A percentile compares a stretch with the other conserved stretches of the same genome.
phyloP scores from a whole-genome alignment of 1,284 basidiomycete species.

The Schizopora paradoxa region DNA sequence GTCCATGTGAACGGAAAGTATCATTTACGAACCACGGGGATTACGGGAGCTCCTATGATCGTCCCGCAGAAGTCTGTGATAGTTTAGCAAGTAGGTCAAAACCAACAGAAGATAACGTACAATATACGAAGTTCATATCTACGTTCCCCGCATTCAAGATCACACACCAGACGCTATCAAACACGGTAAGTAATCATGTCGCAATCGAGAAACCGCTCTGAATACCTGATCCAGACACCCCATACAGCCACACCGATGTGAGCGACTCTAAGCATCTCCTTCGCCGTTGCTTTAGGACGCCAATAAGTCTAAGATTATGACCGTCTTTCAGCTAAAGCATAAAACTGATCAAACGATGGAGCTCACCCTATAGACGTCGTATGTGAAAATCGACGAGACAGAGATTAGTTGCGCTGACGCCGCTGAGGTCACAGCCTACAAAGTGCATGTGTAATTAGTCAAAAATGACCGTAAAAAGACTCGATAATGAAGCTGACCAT shows the following conservation, averaged over 20 bases:
- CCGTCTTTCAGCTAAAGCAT: not conserved
- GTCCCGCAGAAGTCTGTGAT: slow-evolving; percentile 13
- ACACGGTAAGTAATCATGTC: too few species aligned
- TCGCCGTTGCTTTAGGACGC: slow-evolving; percentile 54
- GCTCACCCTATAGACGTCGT: slow-evolving; percentile 15
- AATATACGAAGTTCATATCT: slow-evolving; percentile 17
- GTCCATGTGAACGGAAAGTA: too few species aligned
- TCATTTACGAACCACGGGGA: too few species aligned
- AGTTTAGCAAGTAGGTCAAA: not conserved
- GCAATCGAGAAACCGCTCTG: too few species aligned
- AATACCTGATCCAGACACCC: slow-evolving; percentile 55
- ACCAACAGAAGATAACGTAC: not conserved
- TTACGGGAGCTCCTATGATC: slow-evolving; percentile 13
- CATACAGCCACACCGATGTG: slow-evolving; percentile 54
- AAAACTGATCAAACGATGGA: too few species aligned
- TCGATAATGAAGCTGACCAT: slow-evolving; percentile 20
- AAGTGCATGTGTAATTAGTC: slow-evolving; percentile 18
- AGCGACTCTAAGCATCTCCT: slow-evolving; percentile 53
- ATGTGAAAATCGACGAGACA: slow-evolving; percentile 34
- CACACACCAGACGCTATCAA: slow-evolving; percentile 13
- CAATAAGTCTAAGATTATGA: slow-evolving; percentile 62
- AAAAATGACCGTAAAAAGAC: slow-evolving; percentile 3
- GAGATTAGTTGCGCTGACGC: slow-evolving; percentile 57
- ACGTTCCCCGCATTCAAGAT: slow-evolving; percentile 16
- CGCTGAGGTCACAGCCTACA: slow-evolving; percentile 56